A percentile compares a stretch with the other conserved stretches of the same genome.
Evolutionary conservation across 768 basidiomycete genomes (phyloP).

Genomic region (Amanita inopinata): DNA sequence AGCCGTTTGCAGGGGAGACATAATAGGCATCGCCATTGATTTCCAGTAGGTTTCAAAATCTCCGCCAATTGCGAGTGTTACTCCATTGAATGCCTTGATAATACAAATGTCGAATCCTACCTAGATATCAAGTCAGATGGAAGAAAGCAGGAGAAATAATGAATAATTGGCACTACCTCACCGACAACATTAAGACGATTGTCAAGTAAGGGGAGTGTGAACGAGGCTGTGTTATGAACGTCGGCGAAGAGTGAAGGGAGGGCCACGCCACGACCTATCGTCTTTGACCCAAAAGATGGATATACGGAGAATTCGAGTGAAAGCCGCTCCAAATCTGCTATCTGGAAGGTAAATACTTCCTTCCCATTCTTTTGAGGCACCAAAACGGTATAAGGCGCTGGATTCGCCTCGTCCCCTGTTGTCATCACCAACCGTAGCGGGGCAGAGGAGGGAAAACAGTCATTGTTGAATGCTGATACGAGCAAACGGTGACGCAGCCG

Average conservation of each 20-base stretch:
- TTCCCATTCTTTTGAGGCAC: slow-evolving; percentile 67
- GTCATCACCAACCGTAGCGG: slow-evolving; percentile 95
- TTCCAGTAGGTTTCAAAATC: slow-evolving; percentile 99
- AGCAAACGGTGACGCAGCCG: slow-evolving; percentile 68
- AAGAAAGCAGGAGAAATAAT: slow-evolving; percentile 5
- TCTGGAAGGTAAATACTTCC: slow-evolving; percentile 81
- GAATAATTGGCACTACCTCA: slow-evolving; percentile 44
- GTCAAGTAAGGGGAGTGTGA: slow-evolving; percentile 78
- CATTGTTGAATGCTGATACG: slow-evolving; percentile 56
- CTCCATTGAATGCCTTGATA: slow-evolving; percentile 83
- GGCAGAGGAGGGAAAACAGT: slow-evolving; percentile 60
- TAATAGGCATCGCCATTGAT: slow-evolving; percentile 50
- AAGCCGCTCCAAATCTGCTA: slow-evolving; percentile 60
- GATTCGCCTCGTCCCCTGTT: slow-evolving; percentile 69
- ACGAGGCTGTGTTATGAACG: slow-evolving; percentile 42
- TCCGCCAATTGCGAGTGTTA: slow-evolving; percentile 90
- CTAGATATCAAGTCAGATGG: slow-evolving; percentile 26
- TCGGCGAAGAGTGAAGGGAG: slow-evolving; percentile 63
- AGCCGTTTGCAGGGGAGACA: slow-evolving; percentile 29
- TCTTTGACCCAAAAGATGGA: slow-evolving; percentile 95
- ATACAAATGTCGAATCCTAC: slow-evolving; percentile 84
- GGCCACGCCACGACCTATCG: slow-evolving; percentile 87
- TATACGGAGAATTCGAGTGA: slow-evolving; percentile 90
- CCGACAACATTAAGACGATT: slow-evolving; percentile 90
- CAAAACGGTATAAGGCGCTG: slow-evolving; percentile 85